Evolutionary conservation across 805 yeast species (phyloP), one percentile per base, ranked within the genome.

Genomic region (Starmerella cellae): DNA sequence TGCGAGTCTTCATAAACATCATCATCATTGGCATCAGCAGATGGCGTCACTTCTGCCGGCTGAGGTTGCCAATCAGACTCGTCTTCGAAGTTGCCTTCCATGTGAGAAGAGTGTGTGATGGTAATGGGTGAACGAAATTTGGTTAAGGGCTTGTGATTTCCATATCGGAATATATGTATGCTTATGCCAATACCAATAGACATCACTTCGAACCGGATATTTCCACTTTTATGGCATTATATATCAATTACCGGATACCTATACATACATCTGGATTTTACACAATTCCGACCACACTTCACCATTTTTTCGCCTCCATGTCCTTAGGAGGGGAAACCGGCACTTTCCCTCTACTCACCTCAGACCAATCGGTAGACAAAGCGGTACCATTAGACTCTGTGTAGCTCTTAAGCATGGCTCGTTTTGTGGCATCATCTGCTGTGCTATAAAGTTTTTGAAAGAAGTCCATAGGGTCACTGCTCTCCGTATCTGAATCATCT

Each of bases 381-480:
- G 94, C 75, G 0, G 98, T 91, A 18, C 99, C 99, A 53, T 82
- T 80, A 52, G 94, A 82, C 61, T 91, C 95, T n/a, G 75, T 68
- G 55, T 73, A 91, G 41, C 95, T 82, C 64, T 91, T 91, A 94
- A 83, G 80, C 97, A 91, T 91, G 2, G 99, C 99, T 39, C 93
- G 68, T 51, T 67, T 68, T 1, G 94, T 79, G 54, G 91, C 95
- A 6, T 81, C 91, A 57, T 85, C 94, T 0, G 94, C 88, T 49
- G 71, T 77, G 22, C 70, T 69, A 62, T 80, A 91, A 10, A 91
- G 56, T 49, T 75, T 68, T 52, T 75, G 72, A 64, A 91, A 91
- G 54, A 91, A 87, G 20, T 70, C 73, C 13, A 66, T 67, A 0
- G 67, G 65, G 21, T 64, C 69, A 65, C 67, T 11, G 64, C 70